Evolutionary conservation across 2,329 filamentous ascomycete genomes (phyloP), one percentile per base, ranked within the genome.

Genomic region (Elsinoe necatrix): DNA sequence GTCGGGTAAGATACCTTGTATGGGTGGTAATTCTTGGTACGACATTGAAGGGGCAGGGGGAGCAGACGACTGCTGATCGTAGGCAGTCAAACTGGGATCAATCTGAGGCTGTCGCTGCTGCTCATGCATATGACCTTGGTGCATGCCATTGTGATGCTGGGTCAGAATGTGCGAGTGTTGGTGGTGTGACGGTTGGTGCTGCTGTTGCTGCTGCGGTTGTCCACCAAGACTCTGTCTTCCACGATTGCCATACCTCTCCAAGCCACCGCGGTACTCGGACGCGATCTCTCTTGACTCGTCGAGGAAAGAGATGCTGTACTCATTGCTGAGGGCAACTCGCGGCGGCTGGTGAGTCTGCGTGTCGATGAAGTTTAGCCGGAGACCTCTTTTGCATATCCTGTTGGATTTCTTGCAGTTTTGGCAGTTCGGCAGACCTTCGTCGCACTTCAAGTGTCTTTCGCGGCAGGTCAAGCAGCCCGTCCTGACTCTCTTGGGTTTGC

Each of bases 251-350:
- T 96, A 96, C 60, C 82, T 83, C 61, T 82, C 80, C 21, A 85
- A 73, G 0, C 92, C 92, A 3, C 89, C 90, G 55, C 81, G 78
- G 69, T 97, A 97, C 68, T 95, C 90, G 0, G 87, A 92, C 5
- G 92, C 92, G 69, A 96, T 95, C 47, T 87, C 80, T 27, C 90
- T 81, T 20, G 91, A 96, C 68, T 97, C 90, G 67, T 96, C 92
- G 65, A 86, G 80, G 63, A 97, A 96, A 54, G 82, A 78, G 12
- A 96, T 79, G 67, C 78, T 77, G 80, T 86, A 89, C 54, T 88
- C 85, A 1, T 78, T 73, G 1, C 81, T 80, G 4, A 79, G 76
- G 21, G 86, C 73, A 50, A 80, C 79, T n/a, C 65, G 52, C 7
- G 55, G 63, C 54, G 85, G 88, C 51, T 77, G 74, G 65, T 87